Evolutionary conservation across 2,329 filamentous ascomycete genomes (phyloP).

Genomic region (Sporothrix protearum): DNA sequence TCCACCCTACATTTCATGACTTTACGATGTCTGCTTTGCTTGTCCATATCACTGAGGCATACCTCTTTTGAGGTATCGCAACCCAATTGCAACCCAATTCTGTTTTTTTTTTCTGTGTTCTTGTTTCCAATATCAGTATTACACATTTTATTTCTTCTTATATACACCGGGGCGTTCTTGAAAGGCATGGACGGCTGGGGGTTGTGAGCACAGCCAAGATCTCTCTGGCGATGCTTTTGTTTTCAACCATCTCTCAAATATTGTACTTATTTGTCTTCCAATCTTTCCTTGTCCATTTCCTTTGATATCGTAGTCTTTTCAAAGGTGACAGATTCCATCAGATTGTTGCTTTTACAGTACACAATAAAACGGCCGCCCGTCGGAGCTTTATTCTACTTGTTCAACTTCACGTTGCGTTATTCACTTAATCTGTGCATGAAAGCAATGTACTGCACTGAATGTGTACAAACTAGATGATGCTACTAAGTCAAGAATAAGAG

Average conservation of each 20-base stretch:
- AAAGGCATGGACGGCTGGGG: background rate
- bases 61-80: background rate
- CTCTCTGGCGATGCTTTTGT: background rate
- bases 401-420: background rate
- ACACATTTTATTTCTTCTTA: background rate
- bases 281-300: background rate
- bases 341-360: background rate
- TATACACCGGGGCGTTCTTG: conserved; percentile 13
- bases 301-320: conserved; percentile 3
- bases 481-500: background rate
- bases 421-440: background rate
- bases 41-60: conserved; percentile 5
- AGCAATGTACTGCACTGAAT: background rate
- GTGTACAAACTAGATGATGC: background rate
- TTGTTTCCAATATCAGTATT: background rate
- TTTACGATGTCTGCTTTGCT: conserved; percentile 13
- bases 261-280: background rate
- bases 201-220: background rate
- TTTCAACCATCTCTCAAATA: background rate
- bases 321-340: background rate
- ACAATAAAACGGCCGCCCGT: background rate
- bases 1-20: conserved; percentile 5
- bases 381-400: background rate
- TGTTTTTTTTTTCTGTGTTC: background rate
- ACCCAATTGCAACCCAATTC: background rate